Evolutionary conservation across 1,284 basidiomycete species (phyloP).

Genomic region (Mycena citricolor): DNA sequence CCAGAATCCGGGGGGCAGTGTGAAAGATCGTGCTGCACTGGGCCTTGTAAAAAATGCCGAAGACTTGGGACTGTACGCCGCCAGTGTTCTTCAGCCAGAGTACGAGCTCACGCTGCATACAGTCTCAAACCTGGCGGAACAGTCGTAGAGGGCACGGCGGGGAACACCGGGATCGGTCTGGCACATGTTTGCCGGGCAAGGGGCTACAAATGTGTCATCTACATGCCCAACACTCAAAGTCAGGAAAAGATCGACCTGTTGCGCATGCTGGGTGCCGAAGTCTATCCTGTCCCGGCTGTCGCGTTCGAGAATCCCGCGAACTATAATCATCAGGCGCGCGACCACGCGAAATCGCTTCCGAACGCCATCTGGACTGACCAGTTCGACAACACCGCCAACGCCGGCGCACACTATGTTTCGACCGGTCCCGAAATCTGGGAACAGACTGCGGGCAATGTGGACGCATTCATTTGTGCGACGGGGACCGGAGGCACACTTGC

Average conservation of each 20-base stretch:
- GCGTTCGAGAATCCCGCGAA: conserved; percentile 95
- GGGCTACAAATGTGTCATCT: conserved; percentile 99
- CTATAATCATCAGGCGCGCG: conserved; percentile 97
- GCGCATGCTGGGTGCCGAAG: conserved; percentile 95
- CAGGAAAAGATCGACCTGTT: conserved; percentile 98
- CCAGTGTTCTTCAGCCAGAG: conserved; percentile 2
- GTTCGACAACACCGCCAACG: conserved; percentile 94
- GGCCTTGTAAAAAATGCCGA: conserved; percentile 91
- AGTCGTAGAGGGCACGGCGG: conserved; percentile 96
- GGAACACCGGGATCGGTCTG: conserved; percentile 98
- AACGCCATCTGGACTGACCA: conserved; percentile 99
- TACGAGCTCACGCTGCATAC: conserved; percentile 10
- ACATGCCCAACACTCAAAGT: conserved; percentile 95
- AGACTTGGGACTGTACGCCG: conserved; percentile 69
- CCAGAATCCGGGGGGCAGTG: conserved; percentile 98
- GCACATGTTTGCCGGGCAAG: conserved; percentile 92
- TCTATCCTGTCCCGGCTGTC: conserved; percentile 93
- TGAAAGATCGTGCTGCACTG: conserved; percentile 96
- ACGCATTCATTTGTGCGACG: conserved; percentile 92
- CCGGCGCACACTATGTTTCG: conserved; percentile 83
- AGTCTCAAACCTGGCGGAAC: conserved; percentile 92
- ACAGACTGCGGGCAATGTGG: conserved; percentile 79
- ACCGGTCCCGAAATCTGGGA: conserved; percentile 98
- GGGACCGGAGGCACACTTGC: conserved; percentile 97
- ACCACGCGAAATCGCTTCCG: conserved; percentile 79